A percentile compares a stretch with the other conserved stretches of the same genome.
Conservation (phyloP, 345 rosid species). For the Brassica incana region DNA sequence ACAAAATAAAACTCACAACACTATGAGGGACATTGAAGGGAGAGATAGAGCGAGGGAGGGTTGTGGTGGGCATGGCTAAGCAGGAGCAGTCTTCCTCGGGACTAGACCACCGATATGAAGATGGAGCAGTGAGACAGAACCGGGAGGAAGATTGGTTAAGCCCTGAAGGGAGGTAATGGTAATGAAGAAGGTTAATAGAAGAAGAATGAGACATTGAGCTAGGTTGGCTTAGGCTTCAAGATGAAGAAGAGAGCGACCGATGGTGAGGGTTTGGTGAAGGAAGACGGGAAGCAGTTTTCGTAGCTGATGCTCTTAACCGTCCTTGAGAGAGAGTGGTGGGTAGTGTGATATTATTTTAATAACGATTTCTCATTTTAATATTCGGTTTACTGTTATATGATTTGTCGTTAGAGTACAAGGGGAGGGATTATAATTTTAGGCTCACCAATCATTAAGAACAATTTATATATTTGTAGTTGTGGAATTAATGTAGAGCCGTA, state of each 20-base stretch:
- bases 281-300: slow-evolving; percentile 70
- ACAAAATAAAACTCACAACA: slow-evolving; percentile 29
- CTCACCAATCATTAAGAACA: slow-evolving; percentile 12
- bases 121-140: slow-evolving; percentile 34
- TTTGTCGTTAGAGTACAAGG: not conserved
- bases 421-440: not conserved
- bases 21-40: slow-evolving; percentile 34
- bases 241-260: slow-evolving; percentile 44
- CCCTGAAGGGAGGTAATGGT: slow-evolving; percentile 37
- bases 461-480: not conserved
- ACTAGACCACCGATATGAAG: slow-evolving; percentile 34
- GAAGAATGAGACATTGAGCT: slow-evolving; percentile 32
- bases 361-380: not conserved
- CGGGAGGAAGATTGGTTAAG: slow-evolving; percentile 27
- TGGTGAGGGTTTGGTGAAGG: slow-evolving; percentile 38
- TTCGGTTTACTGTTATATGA: not conserved
- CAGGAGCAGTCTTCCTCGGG: slow-evolving; percentile 12
- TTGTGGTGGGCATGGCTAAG: slow-evolving; percentile 32
- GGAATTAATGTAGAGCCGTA: not conserved
- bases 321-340: slow-evolving; percentile 35
- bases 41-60: slow-evolving; percentile 32
- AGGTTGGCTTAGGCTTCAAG: slow-evolving; percentile 41
- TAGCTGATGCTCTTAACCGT: slow-evolving; percentile 39
- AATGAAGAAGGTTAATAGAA: slow-evolving; percentile 39
- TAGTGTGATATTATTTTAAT: not conserved